Evolutionary conservation across 345 rosid genomes (phyloP).

Genomic region (Triadica sebifera): DNA sequence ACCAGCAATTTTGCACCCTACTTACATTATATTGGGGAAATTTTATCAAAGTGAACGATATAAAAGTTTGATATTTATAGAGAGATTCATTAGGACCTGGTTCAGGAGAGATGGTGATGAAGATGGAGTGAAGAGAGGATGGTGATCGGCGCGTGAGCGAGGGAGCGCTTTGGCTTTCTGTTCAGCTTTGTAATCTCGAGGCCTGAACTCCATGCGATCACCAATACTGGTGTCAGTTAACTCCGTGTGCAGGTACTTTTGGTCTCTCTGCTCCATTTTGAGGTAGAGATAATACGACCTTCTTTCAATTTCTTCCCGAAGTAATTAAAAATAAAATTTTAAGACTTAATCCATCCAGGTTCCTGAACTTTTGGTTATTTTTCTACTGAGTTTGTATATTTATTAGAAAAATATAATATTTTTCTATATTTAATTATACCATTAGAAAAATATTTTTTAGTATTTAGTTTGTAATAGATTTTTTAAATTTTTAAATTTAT

Average conservation of each 20-base stretch:
- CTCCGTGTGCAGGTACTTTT: not conserved
- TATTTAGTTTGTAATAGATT: too few species aligned
- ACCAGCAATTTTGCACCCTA: not conserved
- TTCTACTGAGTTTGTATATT: too few species aligned
- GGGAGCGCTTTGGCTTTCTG: conserved; percentile 45
- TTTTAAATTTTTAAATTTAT: too few species aligned
- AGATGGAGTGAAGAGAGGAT: conserved; percentile 56
- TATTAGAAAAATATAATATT: too few species aligned
- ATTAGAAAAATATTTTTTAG: too few species aligned
- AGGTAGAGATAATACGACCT: not conserved
- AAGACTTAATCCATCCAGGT: too few species aligned
- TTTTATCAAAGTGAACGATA: not conserved
- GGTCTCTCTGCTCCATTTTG: not conserved
- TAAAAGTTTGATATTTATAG: not conserved
- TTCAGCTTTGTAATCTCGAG: conserved; percentile 54
- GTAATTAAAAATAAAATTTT: too few species aligned
- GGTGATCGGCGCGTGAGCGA: conserved; percentile 45
- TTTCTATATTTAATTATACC: too few species aligned
- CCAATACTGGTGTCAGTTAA: not conserved
- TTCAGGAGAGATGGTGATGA: conserved; percentile 30
- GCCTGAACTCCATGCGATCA: conserved; percentile 59
- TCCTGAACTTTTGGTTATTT: too few species aligned
- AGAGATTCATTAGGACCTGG: conserved; percentile 34
- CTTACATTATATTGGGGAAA: not conserved
- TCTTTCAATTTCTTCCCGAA: not conserved